Evolutionary conservation across 2,329 filamentous ascomycete genomes (phyloP).

Genomic region (Claviceps lovelessii): DNA sequence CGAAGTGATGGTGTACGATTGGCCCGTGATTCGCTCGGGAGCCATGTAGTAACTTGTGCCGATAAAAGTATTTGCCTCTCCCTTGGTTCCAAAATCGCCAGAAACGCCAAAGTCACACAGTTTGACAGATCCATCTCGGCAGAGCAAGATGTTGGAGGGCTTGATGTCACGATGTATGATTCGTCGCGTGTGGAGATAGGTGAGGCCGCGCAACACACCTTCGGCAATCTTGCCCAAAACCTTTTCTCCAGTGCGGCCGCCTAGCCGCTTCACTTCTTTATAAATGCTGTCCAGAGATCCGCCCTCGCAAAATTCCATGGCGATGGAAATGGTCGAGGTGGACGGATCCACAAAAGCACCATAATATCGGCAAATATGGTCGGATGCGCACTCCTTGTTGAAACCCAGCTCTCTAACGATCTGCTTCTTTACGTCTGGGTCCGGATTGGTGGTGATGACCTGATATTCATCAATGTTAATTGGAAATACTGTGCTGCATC

Average conservation of each 20-base stretch:
- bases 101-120: slow-evolving; percentile 97
- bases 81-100: slow-evolving; percentile 95
- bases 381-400: slow-evolving; percentile 92
- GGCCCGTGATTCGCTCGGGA: slow-evolving; percentile 90
- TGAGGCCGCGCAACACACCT: slow-evolving; percentile 82
- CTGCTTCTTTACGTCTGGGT: slow-evolving; percentile 96
- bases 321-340: slow-evolving; percentile 94
- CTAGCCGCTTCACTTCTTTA: slow-evolving; percentile 89
- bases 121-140: slow-evolving; percentile 85
- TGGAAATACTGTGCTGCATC: slow-evolving; percentile 3
- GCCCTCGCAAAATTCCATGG: slow-evolving; percentile 98
- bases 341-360: slow-evolving; percentile 91
- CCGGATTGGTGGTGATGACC: slow-evolving; percentile 97
- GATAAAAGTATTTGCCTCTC: slow-evolving; percentile 97
- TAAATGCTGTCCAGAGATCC: slow-evolving; percentile 95
- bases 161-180: slow-evolving; percentile 99
- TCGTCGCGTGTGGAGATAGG: slow-evolving; percentile 86
- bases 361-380: slow-evolving; percentile 95
- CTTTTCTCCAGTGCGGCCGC: slow-evolving; percentile 89
- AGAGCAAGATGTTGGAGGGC: slow-evolving; percentile 90
- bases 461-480: slow-evolving; percentile 21
- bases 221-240: slow-evolving; percentile 94
- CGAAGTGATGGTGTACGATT: slow-evolving; percentile 95
- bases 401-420: slow-evolving; percentile 92
- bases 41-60: slow-evolving; percentile 99